Evolutionary conservation across 441 rosid genomes (phyloP), one percentile per base, ranked within the genome.

Genomic region (Populus hybrid): DNA sequence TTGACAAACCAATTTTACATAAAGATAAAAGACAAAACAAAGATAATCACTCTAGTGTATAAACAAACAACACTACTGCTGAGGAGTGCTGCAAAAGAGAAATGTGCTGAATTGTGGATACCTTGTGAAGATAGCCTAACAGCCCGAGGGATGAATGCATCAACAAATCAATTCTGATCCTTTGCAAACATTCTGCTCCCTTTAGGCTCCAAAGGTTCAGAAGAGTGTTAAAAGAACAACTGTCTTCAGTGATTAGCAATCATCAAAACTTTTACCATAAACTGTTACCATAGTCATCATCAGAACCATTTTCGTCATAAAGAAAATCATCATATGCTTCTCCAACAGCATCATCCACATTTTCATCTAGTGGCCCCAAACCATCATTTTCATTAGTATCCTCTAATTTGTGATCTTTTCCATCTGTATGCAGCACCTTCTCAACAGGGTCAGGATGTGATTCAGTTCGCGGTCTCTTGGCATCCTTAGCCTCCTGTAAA

Each of bases 401-500:
- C 59, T 72, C 72, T 4, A 74, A 18, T 73, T 69, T 67, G 1
- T 7, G 42, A 31, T 76, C 79, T 45, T 80, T 81, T 50, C 78
- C 74, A 16, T 68, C 76, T 23, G 20, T 65, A 33, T 70, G 71
- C 24, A 77, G 24, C 53, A 28, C 20, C 42, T 79, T 77, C 26
- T 82, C 78, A 31, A 74, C 86, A 65, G 74, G 40, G 10, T 81
- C 84, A 28, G 72, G 24, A 68, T 76, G 71, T 9, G 77, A 66
- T 56, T 82, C 89, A 12, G 80, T 73, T 65, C 74, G 81, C 23
- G 68, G 76, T 75, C 83, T 89, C 84, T 87, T 86, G 40, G 78
- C 33, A 73, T 78, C 84, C 65, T 83, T 85, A 0, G 61, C 61
- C 8, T 53, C 61, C 61, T 53, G 21, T 50, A 53, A 53, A 5